Base-by-base conservation (phyloP, 495 filamentous ascomycete species). In the Talaromyces wortmannii region DNA sequence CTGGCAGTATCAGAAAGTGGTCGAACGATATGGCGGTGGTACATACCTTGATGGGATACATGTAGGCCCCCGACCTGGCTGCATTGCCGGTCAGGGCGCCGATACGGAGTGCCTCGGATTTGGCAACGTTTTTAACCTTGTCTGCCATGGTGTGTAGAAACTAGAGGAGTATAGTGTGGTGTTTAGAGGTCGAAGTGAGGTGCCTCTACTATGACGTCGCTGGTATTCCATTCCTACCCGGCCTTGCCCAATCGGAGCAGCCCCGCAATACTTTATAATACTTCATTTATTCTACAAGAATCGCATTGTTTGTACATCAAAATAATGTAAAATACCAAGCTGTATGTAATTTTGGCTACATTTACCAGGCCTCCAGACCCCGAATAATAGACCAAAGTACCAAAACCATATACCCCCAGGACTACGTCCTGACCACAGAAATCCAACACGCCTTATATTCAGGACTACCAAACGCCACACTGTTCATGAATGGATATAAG, bases 31-130 rank as follows among this genome's bases (percentile, higher is more conserved):
- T 2, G 15, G 47, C 30, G 44, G 31, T 43, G 33, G 18, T 31
- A 45, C 63, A 52, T 72, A 88, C 90, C 74, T 88, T 90, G 63
- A 95, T 73, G 45, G 91, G 91, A 71, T 95, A 95, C 49, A 92
- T 61, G 64, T 92, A 95, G n/a, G 89, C 82, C 16, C 83, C 79
- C 50, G 89, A 92, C 57, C 69, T 80, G 32, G 81, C 81, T 18
- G 90, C 85, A 57, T 86, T 83, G 13, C 76, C 66, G 15, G 87
- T 68, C 10, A 86, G 67, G 15, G 61, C 58, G 50, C 69, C 78
- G 56, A 68, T 57, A 6, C 59, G 62, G 3, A 64, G 58, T n/a
- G 67, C 65, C 57, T 81, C 78, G 6, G 67, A 67, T 5, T 68
- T 46, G 16, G 74, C 71, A 40, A 71, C 67, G 15, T 68, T 63